phyloP scores from a whole-genome alignment of 2,329 filamentous ascomycete genomes.

The Fusarium austroafricanum region DNA sequence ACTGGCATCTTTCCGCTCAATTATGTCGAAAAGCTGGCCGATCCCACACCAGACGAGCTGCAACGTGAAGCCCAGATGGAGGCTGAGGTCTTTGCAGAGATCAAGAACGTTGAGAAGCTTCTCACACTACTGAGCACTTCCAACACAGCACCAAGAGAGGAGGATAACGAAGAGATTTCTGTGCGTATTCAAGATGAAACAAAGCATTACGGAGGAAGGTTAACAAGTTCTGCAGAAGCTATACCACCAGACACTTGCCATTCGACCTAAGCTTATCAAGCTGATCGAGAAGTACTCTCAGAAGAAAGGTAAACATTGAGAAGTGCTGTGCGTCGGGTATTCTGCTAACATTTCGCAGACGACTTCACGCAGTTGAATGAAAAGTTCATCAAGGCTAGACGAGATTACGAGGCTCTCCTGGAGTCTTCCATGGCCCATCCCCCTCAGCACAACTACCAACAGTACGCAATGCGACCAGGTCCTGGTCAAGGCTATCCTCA shows the following conservation, averaged over 20 bases:
- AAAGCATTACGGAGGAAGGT: constrained; percentile 15
- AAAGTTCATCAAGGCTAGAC: constrained; percentile 98
- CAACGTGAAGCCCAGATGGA: constrained; percentile 98
- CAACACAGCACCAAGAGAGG: constrained; percentile 80
- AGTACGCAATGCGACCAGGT: constrained; percentile 69
- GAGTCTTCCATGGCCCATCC: constrained; percentile 97
- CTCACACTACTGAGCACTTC: constrained; percentile 92
- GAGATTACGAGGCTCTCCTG: constrained; percentile 95
- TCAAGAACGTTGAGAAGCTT: constrained; percentile 74
- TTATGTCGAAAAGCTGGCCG: constrained; percentile 96
- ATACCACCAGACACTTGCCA: constrained; percentile 94
- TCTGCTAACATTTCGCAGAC: constrained; percentile 54
- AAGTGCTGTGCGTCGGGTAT: neutral
- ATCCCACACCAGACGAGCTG: constrained; percentile 93
- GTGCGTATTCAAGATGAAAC: constrained; percentile 55
- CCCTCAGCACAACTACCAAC: constrained; percentile 81
- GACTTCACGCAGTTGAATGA: constrained; percentile 99
- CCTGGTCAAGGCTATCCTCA: constrained; percentile 60
- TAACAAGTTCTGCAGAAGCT: constrained; percentile 65
- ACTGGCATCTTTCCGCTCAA: constrained; percentile 98
- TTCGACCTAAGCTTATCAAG: constrained; percentile 96
- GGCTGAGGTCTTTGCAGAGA: constrained; percentile 73
- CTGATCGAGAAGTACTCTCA: constrained; percentile 99
- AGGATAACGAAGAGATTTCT: constrained; percentile 98
- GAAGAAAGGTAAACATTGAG: constrained; percentile 76